Conservation (phyloP, 768 basidiomycete species). For the Termitomyces sp. region DNA sequence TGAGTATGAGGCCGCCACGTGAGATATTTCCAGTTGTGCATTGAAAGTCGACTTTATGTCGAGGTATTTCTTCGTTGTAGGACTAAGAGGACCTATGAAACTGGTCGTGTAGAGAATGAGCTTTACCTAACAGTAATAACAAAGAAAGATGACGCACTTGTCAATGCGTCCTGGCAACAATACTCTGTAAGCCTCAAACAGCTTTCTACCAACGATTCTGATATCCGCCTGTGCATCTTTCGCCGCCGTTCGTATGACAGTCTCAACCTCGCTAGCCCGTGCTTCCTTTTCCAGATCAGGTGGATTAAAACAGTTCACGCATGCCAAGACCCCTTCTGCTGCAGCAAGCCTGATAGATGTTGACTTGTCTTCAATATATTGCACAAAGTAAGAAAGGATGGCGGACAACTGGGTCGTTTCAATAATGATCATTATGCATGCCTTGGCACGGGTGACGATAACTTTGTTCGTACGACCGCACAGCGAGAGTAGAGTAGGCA, state of each 20-base stretch:
- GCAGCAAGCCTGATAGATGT: conserved; percentile 54
- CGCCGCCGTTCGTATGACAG: conserved; percentile 59
- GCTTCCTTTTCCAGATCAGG: conserved; percentile 71
- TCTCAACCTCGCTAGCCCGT: conserved; percentile 63
- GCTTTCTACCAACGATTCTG: conserved; percentile 58
- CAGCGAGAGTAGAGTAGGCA: conserved; percentile 63
- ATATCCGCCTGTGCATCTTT: conserved; percentile 75
- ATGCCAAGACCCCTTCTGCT: conserved; percentile 61
- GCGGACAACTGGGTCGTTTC: conserved; percentile 63
- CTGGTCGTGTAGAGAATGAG: conserved; percentile 29
- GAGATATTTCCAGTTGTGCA: conserved; percentile 15
- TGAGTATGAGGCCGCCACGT: conserved; percentile 6
- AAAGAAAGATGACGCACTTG: conserved; percentile 33
- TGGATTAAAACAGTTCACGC: conserved; percentile 73
- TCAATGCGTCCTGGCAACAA: conserved; percentile 66
- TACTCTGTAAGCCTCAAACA: conserved; percentile 74
- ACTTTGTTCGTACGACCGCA: conserved; percentile 80
- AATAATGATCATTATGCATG: conserved; percentile 55
- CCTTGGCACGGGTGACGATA: conserved; percentile 58
- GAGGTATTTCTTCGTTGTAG: conserved; percentile 73
- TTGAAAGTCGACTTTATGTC: conserved; percentile 33
- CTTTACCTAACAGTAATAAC: not conserved
- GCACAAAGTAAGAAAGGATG: conserved; percentile 56
- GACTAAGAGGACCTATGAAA: conserved; percentile 69
- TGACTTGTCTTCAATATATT: conserved; percentile 65